These are phyloP conservation scores for Aspergillus saccharolyticus DNA, from an alignment of 495 filamentous ascomycete genomes.

Conservation along the genomic window DNA sequence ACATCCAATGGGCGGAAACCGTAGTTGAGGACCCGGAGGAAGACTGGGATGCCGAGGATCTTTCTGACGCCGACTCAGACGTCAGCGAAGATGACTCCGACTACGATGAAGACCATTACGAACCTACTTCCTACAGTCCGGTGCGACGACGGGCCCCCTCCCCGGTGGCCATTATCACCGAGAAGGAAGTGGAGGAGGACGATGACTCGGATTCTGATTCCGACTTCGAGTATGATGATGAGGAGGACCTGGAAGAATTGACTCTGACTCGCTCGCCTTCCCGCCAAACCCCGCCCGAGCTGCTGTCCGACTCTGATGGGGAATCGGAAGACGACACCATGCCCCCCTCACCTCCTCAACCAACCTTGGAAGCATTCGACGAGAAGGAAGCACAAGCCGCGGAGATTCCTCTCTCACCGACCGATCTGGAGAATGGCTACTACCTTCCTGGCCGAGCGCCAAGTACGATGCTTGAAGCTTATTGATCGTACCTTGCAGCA, in stretches of 20 bases:
- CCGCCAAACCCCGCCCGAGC: conserved; percentile 71
- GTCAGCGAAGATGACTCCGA: conserved; percentile 49
- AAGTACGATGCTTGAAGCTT: conserved; percentile 41
- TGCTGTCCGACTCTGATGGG: conserved; percentile 61
- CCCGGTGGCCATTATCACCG: conserved; percentile 33
- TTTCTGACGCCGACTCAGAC: conserved; percentile 50
- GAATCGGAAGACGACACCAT: conserved; percentile 72
- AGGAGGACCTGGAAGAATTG: conserved; percentile 60
- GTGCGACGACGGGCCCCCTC: conserved; percentile 37
- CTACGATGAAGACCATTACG: conserved; percentile 52
- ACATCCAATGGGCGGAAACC: conserved; percentile 84
- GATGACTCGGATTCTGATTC: conserved; percentile 49
- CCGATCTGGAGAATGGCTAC: conserved; percentile 55
- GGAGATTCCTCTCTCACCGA: conserved; percentile 39
- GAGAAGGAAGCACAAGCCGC: conserved; percentile 59
- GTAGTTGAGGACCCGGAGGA: conserved; percentile 70
- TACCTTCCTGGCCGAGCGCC: conserved; percentile 50
- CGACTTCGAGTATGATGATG: conserved; percentile 58
- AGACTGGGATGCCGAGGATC: conserved; percentile 62
- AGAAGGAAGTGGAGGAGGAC: conserved; percentile 43
- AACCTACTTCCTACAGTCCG: conserved; percentile 34
- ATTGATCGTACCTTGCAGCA: conserved; percentile 24
- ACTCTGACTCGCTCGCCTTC: conserved; percentile 70
- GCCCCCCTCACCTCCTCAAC: conserved; percentile 76
- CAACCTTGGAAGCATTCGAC: conserved; percentile 61